A percentile compares a stretch with the other conserved stretches of the same genome.
Conservation (phyloP, 1,284 basidiomycete genomes). For the Leccinum pallidistipes region DNA sequence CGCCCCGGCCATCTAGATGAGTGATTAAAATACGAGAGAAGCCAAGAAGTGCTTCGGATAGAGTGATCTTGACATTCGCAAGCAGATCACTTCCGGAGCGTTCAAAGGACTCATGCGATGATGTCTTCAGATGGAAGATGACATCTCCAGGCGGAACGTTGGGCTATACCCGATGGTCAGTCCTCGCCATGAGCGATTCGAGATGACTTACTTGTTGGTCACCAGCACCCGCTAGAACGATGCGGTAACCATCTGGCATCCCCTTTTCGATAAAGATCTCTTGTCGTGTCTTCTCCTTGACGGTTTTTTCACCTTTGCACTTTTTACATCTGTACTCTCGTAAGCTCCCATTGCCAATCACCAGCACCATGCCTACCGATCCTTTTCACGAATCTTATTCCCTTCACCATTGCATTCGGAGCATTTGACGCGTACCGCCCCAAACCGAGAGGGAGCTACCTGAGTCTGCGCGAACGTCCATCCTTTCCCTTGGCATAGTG, state of each 20-base stretch:
- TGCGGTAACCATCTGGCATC: slow-evolving; percentile 83
- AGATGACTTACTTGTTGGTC: slow-evolving; percentile 73
- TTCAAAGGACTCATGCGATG: slow-evolving; percentile 76
- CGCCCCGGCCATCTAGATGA: slow-evolving; percentile 88
- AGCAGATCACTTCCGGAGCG: slow-evolving; percentile 78
- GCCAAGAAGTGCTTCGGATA: slow-evolving; percentile 91
- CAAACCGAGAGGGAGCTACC: slow-evolving; percentile 52
- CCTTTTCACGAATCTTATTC: slow-evolving; percentile 83
- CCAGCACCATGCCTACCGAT: slow-evolving; percentile 53
- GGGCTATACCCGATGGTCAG: slow-evolving; percentile 51
- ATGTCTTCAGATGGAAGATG: slow-evolving; percentile 76
- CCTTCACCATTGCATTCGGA: slow-evolving; percentile 81
- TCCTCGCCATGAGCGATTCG: neutral
- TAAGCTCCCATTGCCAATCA: slow-evolving; percentile 5
- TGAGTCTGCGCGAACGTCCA: slow-evolving; percentile 65
- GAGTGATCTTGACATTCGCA: slow-evolving; percentile 75
- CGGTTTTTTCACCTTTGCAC: slow-evolving; percentile 87
- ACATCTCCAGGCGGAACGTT: slow-evolving; percentile 84
- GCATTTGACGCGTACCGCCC: slow-evolving; percentile 60
- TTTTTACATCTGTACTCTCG: slow-evolving; percentile 77
- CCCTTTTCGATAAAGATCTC: slow-evolving; percentile 88
- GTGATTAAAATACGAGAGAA: slow-evolving; percentile 86
- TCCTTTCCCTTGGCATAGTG: slow-evolving; percentile 83
- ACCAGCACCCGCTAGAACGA: slow-evolving; percentile 87
- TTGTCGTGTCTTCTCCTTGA: slow-evolving; percentile 86